These are phyloP conservation scores for Candida taoyuanica DNA, from an alignment of 805 yeast species.

Conservation along the genomic window DNA sequence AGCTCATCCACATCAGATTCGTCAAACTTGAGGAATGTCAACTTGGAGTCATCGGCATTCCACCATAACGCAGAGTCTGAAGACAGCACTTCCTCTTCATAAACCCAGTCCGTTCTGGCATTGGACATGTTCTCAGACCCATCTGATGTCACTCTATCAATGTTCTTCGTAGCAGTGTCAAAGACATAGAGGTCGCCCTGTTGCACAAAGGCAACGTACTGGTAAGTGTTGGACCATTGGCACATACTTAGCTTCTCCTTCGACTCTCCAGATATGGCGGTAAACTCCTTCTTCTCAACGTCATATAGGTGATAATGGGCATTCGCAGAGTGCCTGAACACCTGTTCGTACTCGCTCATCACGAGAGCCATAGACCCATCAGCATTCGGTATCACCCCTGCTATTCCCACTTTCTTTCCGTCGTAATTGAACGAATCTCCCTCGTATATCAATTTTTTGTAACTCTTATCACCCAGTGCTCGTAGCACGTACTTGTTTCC, in stretches of 20 bases:
- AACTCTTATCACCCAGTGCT: constrained; percentile 29
- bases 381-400: constrained; percentile 40
- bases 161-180: constrained; percentile 25
- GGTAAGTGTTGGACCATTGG: constrained; percentile 58
- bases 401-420: constrained; percentile 36
- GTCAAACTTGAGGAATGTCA: constrained; percentile 53
- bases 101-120: constrained; percentile 80
- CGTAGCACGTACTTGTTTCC: constrained; percentile 25
- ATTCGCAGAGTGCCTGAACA: constrained; percentile 68
- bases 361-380: constrained; percentile 48
- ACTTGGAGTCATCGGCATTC: constrained; percentile 55
- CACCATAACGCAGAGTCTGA: constrained; percentile 65
- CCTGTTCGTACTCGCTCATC: constrained; percentile 41
- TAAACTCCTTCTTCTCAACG: constrained; percentile 32
- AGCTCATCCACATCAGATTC: constrained; percentile 56
- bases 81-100: constrained; percentile 72
- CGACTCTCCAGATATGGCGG: constrained; percentile 27
- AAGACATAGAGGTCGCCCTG: constrained; percentile 52
- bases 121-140: constrained; percentile 51
- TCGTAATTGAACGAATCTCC: constrained; percentile 37
- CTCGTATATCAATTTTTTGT: constrained; percentile 22
- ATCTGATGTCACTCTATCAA: constrained; percentile 33
- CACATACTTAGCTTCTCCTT: constrained; percentile 36
- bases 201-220: constrained; percentile 50
- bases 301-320: constrained; percentile 63